Evolutionary conservation across 2,329 filamentous ascomycete species (phyloP).

Genomic region (Epichloe baconii): DNA sequence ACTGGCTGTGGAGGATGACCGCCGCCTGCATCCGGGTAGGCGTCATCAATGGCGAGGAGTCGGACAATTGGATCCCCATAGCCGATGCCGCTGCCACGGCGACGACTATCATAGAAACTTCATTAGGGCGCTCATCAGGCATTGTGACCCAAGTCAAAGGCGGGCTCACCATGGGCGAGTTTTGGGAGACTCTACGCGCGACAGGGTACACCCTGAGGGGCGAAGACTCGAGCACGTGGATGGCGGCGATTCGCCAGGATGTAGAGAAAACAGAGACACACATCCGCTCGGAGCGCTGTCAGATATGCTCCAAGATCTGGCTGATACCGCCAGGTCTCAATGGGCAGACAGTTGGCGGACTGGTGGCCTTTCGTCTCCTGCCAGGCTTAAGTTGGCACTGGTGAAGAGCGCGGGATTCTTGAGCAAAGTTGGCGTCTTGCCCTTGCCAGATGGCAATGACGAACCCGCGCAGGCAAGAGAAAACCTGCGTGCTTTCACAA

Average conservation of each 20-base stretch:
- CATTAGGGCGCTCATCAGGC: neutral
- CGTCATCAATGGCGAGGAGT: constrained; percentile 5
- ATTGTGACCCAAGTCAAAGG: constrained; percentile 1
- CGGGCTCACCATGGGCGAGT: constrained; percentile 3
- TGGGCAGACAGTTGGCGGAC: neutral
- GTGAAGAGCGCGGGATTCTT: constrained; percentile 2
- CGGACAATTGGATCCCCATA: constrained; percentile 1
- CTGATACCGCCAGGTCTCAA: neutral
- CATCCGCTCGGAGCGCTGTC: constrained; percentile 5
- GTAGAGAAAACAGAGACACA: constrained; percentile 2
- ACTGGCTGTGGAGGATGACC: constrained; percentile 11
- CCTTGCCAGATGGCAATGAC: too few relatives aligned
- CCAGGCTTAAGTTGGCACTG: constrained; percentile 1
- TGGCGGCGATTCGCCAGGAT: neutral
- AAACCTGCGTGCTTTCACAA: too few relatives aligned
- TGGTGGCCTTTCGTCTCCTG: neutral
- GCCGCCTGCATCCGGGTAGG: constrained; percentile 8
- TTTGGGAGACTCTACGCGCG: constrained; percentile 1
- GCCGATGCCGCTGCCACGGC: constrained; percentile 7
- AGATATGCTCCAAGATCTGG: constrained; percentile 1
- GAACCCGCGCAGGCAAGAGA: too few relatives aligned
- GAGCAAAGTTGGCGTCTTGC: neutral
- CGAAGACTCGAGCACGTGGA: neutral
- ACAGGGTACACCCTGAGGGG: neutral
- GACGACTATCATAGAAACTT: constrained; percentile 3